Conservation (phyloP, 2,329 filamentous ascomycete species). For the Beauveria pseudobassiana region DNA sequence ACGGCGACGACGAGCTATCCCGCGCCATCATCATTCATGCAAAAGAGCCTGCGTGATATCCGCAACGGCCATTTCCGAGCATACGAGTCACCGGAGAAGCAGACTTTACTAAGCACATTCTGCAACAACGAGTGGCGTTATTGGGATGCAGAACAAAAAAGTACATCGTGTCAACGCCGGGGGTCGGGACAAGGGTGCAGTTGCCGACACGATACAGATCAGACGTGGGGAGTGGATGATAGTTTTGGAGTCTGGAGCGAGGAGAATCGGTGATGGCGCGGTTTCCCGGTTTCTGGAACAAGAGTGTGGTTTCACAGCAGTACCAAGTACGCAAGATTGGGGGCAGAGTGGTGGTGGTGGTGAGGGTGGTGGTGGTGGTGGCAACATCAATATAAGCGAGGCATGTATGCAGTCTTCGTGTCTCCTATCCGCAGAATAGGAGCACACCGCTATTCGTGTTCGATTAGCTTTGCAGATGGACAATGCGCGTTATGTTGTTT, state of each 20-base stretch:
- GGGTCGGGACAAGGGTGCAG: background rate
- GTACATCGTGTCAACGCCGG: background rate
- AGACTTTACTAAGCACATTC: too few species aligned
- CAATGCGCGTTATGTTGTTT: background rate
- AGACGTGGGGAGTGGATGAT: background rate
- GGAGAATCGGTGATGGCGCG: background rate
- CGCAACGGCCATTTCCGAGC: too few species aligned
- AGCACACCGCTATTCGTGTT: conserved; percentile 2
- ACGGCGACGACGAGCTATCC: background rate
- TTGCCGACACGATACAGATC: background rate
- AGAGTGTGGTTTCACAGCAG: background rate
- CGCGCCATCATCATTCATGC: background rate
- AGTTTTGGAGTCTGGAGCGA: background rate
- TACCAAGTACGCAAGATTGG: background rate
- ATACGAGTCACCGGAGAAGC: too few species aligned
- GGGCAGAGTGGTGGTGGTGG: background rate
- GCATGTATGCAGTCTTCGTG: too few species aligned
- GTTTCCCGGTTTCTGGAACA: background rate
- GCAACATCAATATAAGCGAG: background rate
- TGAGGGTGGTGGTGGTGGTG: background rate
- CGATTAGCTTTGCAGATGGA: background rate
- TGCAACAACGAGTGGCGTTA: background rate
- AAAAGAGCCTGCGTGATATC: too few species aligned
- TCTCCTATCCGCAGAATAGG: background rate
- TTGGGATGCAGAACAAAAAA: too few species aligned